Percentiles rank a stretch among this genome's conserved stretches.
These are phyloP conservation scores for Colletotrichum godetiae DNA, from an alignment of 2,329 filamentous ascomycete genomes.

Conservation along the genomic window DNA sequence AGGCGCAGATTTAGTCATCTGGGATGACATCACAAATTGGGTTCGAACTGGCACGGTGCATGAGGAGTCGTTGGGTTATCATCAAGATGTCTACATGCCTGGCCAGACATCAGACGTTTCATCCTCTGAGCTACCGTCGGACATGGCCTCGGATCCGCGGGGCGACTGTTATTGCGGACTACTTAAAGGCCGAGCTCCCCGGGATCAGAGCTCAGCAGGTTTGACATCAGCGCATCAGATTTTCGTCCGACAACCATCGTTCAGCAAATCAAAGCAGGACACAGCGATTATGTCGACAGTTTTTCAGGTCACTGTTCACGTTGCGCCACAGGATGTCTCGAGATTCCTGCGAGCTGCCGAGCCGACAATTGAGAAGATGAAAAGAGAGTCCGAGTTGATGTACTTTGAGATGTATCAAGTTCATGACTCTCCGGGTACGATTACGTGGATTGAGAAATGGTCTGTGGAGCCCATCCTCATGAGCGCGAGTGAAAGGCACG, in stretches of 20 bases:
- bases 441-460: conserved; percentile 34
- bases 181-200: not conserved
- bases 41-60: not conserved
- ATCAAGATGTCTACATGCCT: not conserved
- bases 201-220: not conserved
- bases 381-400: conserved; percentile 27
- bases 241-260: not conserved
- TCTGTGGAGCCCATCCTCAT: not conserved
- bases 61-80: not conserved
- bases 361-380: conserved; percentile 30
- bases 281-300: conserved; percentile 19
- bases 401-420: conserved; percentile 32
- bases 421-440: conserved; percentile 28
- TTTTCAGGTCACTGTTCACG: conserved; percentile 29
- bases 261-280: not conserved
- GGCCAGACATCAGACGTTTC: conserved; percentile 32
- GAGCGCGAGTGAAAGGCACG: rapidly evolving
- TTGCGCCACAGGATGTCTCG: conserved; percentile 21
- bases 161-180: conserved; percentile 14
- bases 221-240: not conserved
- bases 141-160: conserved; percentile 16
- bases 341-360: conserved; percentile 17
- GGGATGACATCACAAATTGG: not conserved
- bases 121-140: conserved; percentile 6
- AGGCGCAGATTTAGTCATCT: not conserved